These are phyloP conservation scores for Verticillium nonalfalfae DNA, from an alignment of 2,329 filamentous ascomycete species.

Conservation along the genomic window DNA sequence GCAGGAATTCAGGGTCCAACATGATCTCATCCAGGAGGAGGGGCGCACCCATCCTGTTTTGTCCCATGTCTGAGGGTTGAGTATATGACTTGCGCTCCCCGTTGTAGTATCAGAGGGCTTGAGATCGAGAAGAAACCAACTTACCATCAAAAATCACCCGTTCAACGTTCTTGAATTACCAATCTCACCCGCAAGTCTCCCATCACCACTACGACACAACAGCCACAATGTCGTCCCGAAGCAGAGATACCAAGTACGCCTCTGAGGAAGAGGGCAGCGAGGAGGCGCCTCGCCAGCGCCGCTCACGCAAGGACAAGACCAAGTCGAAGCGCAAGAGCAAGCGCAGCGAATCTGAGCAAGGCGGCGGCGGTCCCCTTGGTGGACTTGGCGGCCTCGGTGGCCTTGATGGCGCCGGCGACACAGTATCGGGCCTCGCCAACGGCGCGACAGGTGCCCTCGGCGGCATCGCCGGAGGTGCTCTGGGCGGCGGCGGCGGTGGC, in stretches of 20 bases:
- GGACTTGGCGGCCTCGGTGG: constrained; percentile 10
- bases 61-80: constrained; percentile 6
- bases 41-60: constrained; percentile 11
- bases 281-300: constrained; percentile 15
- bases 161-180: background rate
- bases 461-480: constrained; percentile 27
- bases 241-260: constrained; percentile 25
- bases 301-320: constrained; percentile 12
- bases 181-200: constrained; percentile 9
- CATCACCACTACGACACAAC: background rate
- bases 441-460: constrained; percentile 35
- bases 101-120: background rate
- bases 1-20: constrained; percentile 12
- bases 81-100: constrained; percentile 12
- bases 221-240: constrained; percentile 19
- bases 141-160: background rate
- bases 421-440: constrained; percentile 27
- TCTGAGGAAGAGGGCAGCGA: constrained; percentile 25
- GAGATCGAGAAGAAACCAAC: constrained; percentile 1
- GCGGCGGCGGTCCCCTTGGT: constrained; percentile 22
- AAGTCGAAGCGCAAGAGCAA: constrained; percentile 16
- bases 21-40: constrained; percentile 13
- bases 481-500: constrained; percentile 22
- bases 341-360: background rate
- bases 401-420: constrained; percentile 27